A percentile compares a stretch with the other conserved stretches of the same genome.
Evolutionary conservation across 495 filamentous ascomycete species (phyloP).

Genomic region (Lindgomyces ingoldianus): DNA sequence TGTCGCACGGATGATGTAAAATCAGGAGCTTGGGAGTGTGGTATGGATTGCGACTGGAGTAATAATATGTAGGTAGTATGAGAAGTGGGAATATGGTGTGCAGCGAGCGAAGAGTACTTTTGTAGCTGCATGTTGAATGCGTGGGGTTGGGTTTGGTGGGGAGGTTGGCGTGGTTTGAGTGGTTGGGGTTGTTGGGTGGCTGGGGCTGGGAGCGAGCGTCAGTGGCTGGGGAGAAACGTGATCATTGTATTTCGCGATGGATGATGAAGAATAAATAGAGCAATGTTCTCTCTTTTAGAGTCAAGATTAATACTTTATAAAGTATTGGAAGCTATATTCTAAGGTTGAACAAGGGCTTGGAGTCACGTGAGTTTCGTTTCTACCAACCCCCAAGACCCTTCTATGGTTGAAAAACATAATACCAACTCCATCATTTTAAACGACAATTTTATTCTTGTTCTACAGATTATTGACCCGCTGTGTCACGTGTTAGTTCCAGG

Average conservation of each 20-base stretch:
- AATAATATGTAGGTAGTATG: neutral
- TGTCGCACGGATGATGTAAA: neutral
- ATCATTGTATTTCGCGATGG: neutral
- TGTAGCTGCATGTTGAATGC: neutral
- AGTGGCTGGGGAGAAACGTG: neutral
- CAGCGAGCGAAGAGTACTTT: neutral
- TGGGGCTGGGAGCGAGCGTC: neutral
- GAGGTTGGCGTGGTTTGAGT: neutral
- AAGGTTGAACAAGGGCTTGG: too few relatives aligned
- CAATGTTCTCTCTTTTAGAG: too few relatives aligned
- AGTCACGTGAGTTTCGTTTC: too few relatives aligned
- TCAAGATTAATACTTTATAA: too few relatives aligned
- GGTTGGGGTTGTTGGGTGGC: neutral
- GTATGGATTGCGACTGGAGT: neutral
- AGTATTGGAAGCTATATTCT: too few relatives aligned
- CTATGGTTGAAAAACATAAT: too few relatives aligned
- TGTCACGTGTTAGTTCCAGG: too few relatives aligned
- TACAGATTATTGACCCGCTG: too few relatives aligned
- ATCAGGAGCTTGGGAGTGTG: neutral
- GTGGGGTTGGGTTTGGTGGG: neutral
- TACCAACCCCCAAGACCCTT: too few relatives aligned
- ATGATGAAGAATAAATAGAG: too few relatives aligned
- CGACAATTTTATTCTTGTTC: too few relatives aligned
- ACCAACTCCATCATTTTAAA: too few relatives aligned
- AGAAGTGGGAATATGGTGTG: neutral